Percentiles rank a stretch among this genome's conserved stretches.
phyloP scores from a whole-genome alignment of 1,284 basidiomycete genomes.

The Boletus semigastroideus region DNA sequence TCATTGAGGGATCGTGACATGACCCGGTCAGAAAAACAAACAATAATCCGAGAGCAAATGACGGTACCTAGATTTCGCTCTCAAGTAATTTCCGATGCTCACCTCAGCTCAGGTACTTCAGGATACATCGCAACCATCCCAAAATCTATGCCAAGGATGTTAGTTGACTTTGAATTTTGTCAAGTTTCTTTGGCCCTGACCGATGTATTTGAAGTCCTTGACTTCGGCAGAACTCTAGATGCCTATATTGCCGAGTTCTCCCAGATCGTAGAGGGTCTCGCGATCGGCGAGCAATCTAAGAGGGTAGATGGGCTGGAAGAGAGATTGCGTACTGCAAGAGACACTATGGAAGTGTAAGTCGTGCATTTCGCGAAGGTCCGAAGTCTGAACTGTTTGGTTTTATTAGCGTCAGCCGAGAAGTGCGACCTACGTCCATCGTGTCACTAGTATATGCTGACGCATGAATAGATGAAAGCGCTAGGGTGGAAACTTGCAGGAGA shows the following conservation, averaged over 20 bases:
- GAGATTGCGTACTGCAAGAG: slow-evolving; percentile 7
- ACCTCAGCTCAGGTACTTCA: slow-evolving; percentile 13
- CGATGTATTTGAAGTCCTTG: slow-evolving; percentile 5
- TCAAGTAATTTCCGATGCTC: background rate
- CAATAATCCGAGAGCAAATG: slow-evolving; percentile 19
- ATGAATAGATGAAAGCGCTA: slow-evolving; percentile 16
- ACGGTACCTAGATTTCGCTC: background rate
- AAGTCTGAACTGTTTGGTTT: slow-evolving; percentile 2
- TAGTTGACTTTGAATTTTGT: background rate
- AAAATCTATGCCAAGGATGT: slow-evolving; percentile 23
- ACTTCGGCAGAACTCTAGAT: slow-evolving; percentile 19
- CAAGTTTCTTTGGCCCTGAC: background rate
- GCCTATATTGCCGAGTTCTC: slow-evolving; percentile 18
- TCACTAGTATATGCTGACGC: background rate
- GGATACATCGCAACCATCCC: slow-evolving; percentile 15
- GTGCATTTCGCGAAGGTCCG: background rate
- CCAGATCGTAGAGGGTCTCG: slow-evolving; percentile 8
- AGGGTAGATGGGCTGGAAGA: slow-evolving; percentile 8
- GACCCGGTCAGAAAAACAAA: slow-evolving; percentile 11
- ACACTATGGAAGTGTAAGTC: slow-evolving; percentile 18
- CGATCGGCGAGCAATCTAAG: slow-evolving; percentile 3
- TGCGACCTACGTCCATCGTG: background rate
- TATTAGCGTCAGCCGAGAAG: slow-evolving; percentile 18
- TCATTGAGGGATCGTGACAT: slow-evolving; percentile 9
- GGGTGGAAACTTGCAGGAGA: slow-evolving; percentile 19